Evolutionary conservation across 2,329 filamentous ascomycete species (phyloP), one percentile per base, ranked within the genome.

Genomic region (Chalara sp.): DNA sequence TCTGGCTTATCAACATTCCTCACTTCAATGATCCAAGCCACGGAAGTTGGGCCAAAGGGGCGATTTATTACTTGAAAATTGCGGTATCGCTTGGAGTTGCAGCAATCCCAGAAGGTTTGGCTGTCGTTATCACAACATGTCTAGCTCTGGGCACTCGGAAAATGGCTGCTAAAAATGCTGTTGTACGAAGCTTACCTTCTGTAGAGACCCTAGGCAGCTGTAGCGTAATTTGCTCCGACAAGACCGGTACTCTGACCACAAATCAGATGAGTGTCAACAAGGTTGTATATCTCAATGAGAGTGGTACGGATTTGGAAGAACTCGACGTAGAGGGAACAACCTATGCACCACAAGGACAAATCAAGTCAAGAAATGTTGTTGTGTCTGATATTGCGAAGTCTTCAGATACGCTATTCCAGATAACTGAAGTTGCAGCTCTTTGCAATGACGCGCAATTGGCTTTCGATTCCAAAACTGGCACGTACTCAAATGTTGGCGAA

Each of bases 231-330:
- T 99, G 95, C 76, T 99, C 95, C 4, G 93, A 99, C 76, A 99
- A 99, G 78, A 99, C 93, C 5, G 95, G 93, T 61, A 99, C 93
- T 46, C 73, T 99, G 66, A 99, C 93, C 8, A 99, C 93, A 40
- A 99, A 99, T 73, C 91, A 97, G 72, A 99, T 99, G 93, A 97
- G 93, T 65, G 93, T 96, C 51, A 93, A 84, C 75, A 95, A 92
- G 71, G 73, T 97, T 50, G 87, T 96, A 45, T 89, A 91, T 66
- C 76, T 99, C 59, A 84, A 81, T 62, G 82, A 87, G 58, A 70
- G 79, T 53, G 91, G 89, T 46, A 80, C 74, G 49, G 84, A 81
- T 52, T 75, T 97, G 29, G 87, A 91, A 61, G 91, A 96, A 67
- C 78, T 96, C 45, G 85, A 93, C 54, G 86, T 99, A 32, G 86